A percentile compares a stretch with the other conserved stretches of the same genome.
These are phyloP conservation scores for Syzygium syzygioides DNA, from an alignment of 441 rosid genomes.

Conservation along the genomic window DNA sequence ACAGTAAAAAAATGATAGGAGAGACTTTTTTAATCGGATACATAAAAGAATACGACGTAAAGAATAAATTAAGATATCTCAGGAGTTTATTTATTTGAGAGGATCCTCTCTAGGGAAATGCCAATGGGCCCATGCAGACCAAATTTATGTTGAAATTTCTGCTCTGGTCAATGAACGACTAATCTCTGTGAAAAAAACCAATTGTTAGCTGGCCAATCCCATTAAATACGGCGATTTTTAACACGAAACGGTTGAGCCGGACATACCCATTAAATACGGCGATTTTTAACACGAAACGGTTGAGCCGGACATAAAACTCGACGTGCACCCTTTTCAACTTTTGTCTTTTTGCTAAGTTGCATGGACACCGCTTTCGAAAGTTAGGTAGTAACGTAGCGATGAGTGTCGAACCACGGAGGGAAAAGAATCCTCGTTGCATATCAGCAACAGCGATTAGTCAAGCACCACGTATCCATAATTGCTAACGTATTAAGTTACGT, in stretches of 20 bases:
- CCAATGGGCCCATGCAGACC: neutral
- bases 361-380: neutral
- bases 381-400: neutral
- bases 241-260: neutral
- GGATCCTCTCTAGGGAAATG: neutral
- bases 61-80: neutral
- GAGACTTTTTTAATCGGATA: neutral
- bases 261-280: no score
- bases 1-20: neutral
- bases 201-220: neutral
- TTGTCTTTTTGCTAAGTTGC: neutral
- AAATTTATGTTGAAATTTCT: neutral
- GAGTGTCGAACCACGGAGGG: neutral
- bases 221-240: neutral
- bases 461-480: neutral
- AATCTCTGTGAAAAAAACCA: neutral
- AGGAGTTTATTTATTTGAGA: neutral
- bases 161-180: neutral
- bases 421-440: neutral
- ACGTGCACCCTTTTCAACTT: neutral
- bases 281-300: no score
- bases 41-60: neutral
- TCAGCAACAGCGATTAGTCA: neutral
- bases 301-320: neutral
- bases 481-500: neutral